Evolutionary conservation across 2,329 filamentous ascomycete species (phyloP).

Genomic region (Aaosphaeria arxii): DNA sequence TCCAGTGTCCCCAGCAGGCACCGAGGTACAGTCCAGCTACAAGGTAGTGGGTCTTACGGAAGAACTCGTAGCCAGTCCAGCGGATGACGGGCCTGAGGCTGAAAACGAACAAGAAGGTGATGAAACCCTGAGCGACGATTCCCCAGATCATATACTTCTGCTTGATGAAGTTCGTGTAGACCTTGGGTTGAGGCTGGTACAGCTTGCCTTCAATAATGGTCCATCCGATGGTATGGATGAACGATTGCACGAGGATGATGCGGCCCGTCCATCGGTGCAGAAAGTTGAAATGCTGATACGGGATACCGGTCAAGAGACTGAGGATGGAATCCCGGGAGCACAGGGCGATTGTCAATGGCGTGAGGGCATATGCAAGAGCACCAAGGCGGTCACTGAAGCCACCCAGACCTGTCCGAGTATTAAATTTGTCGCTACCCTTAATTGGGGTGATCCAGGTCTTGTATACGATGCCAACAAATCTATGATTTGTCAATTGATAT

Average conservation of each 20-base stretch:
- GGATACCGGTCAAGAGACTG: constrained; percentile 67
- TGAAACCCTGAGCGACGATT: constrained; percentile 63
- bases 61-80: constrained; percentile 72
- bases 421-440: constrained; percentile 55
- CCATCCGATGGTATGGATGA: constrained; percentile 71
- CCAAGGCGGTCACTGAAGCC: constrained; percentile 69
- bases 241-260: constrained; percentile 66
- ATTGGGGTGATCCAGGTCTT: constrained; percentile 69
- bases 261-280: constrained; percentile 74
- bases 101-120: constrained; percentile 60
- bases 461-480: constrained; percentile 64
- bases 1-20: constrained; percentile 74
- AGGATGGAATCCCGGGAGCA: constrained; percentile 68
- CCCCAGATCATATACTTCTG: constrained; percentile 73
- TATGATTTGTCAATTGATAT: neutral
- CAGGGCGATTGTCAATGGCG: constrained; percentile 66
- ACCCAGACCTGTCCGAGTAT: constrained; percentile 64
- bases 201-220: constrained; percentile 62
- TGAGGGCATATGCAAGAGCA: constrained; percentile 69
- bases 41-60: constrained; percentile 71
- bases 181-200: constrained; percentile 68
- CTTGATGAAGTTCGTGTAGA: constrained; percentile 55
- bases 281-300: constrained; percentile 76
- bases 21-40: constrained; percentile 72
- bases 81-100: constrained; percentile 60